Evolutionary conservation across 306 rosid genomes (phyloP).

Genomic region (Vigna reflexopilosa): DNA sequence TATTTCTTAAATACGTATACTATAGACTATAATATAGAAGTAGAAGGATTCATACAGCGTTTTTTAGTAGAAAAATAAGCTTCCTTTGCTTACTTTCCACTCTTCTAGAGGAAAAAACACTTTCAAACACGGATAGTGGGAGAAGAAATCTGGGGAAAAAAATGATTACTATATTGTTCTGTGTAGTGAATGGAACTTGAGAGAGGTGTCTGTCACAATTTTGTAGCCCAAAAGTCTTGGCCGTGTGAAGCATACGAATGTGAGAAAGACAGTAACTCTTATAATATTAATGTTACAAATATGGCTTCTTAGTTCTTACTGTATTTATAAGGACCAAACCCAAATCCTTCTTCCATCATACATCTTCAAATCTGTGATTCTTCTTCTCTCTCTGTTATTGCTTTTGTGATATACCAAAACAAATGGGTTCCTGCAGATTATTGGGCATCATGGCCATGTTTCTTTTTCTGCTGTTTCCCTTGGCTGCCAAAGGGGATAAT

Average conservation of each 20-base stretch:
- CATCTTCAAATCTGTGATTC: background rate
- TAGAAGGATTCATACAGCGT: background rate
- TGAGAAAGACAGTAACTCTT: no score
- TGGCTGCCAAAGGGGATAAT: constrained; percentile 36
- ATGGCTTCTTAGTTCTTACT: background rate
- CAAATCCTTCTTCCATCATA: constrained; percentile 16
- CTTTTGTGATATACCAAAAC: background rate
- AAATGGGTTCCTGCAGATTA: constrained; percentile 47
- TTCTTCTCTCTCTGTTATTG: constrained; percentile 10
- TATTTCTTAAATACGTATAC: no score
- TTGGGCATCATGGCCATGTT: constrained; percentile 37
- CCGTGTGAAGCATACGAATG: no score
- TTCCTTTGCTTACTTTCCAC: constrained; percentile 32
- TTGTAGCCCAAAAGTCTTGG: background rate
- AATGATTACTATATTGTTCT: constrained; percentile 11
- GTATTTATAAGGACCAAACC: background rate
- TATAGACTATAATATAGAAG: no score
- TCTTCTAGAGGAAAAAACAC: constrained; percentile 45
- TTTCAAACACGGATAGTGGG: constrained; percentile 12
- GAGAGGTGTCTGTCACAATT: background rate
- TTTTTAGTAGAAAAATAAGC: background rate
- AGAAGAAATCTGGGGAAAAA: constrained; percentile 19
- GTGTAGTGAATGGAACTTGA: background rate
- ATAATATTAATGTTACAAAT: background rate
- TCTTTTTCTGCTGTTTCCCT: constrained; percentile 43